These are phyloP conservation scores for Ogataea trehalophila DNA, from an alignment of 805 yeast genomes.

Conservation along the genomic window DNA sequence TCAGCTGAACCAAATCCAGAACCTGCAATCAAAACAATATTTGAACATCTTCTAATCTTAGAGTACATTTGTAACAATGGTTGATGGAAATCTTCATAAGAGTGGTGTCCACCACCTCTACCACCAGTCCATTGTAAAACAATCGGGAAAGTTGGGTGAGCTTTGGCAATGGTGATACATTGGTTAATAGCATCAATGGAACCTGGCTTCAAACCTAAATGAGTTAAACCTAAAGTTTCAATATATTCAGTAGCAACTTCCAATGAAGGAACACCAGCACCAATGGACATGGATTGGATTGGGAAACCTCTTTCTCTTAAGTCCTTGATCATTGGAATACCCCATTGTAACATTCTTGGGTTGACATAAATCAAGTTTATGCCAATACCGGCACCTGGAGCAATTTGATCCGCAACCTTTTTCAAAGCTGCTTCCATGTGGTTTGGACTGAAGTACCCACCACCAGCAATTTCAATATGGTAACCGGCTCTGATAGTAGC, in stretches of 20 bases:
- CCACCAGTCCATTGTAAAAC: conserved; percentile 99
- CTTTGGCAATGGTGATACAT: conserved; percentile 85
- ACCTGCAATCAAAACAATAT: conserved; percentile 91
- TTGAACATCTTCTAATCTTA: conserved; percentile 84
- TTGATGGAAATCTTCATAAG: conserved; percentile 98
- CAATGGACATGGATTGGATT: conserved; percentile 91
- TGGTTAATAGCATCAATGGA: conserved; percentile 88
- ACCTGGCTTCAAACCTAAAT: conserved; percentile 96
- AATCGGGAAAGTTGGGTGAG: conserved; percentile 95
- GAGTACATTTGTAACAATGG: conserved; percentile 95
- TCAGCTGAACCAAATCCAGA: conserved; percentile 97
- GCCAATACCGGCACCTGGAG: conserved; percentile 88
- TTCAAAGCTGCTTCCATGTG: conserved; percentile 73
- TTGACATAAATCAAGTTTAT: conserved; percentile 91
- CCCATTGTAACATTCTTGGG: conserved; percentile 98
- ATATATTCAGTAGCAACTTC: conserved; percentile 98
- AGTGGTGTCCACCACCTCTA: conserved; percentile 99
- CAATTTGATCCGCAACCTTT: conserved; percentile 59
- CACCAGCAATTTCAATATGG: conserved; percentile 97
- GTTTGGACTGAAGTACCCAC: conserved; percentile 84
- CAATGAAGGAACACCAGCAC: conserved; percentile 99
- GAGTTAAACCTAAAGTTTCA: conserved; percentile 85
- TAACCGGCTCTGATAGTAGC: conserved; percentile 95
- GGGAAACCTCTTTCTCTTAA: conserved; percentile 92
- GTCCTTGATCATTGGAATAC: conserved; percentile 88